phyloP scores from a whole-genome alignment of 805 yeast genomes.

The Candida germanica region DNA sequence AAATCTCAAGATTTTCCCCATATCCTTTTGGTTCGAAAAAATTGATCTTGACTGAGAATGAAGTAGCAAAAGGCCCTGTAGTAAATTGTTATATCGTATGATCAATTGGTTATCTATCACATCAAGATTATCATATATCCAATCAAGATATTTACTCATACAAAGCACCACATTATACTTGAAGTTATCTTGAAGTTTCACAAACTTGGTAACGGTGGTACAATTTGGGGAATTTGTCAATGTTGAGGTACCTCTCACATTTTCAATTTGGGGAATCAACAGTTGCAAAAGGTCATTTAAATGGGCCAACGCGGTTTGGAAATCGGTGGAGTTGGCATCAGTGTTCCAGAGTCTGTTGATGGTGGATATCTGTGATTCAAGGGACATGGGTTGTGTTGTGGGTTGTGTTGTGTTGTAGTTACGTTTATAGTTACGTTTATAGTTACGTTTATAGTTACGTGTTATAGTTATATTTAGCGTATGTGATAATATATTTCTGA shows the following conservation, averaged over 20 bases:
- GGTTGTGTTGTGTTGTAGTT: too few species aligned
- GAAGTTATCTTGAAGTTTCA: slow-evolving; percentile 49
- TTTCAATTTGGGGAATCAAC: slow-evolving; percentile 13
- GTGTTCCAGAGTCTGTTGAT: slow-evolving; percentile 1
- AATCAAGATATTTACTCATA: slow-evolving; percentile 17
- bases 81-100: slow-evolving; percentile 30
- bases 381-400: too few species aligned
- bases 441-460: too few species aligned
- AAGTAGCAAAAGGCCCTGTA: slow-evolving; percentile 59
- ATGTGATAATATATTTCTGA: too few species aligned
- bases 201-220: slow-evolving; percentile 23
- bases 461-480: too few species aligned
- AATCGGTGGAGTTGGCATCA: background rate
- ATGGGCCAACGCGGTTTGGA: slow-evolving; percentile 14
- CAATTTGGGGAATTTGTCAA: background rate
- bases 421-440: too few species aligned
- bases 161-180: slow-evolving; percentile 44
- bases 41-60: slow-evolving; percentile 54
- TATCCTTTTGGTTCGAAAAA: slow-evolving; percentile 42
- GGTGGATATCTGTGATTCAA: too few species aligned
- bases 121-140: slow-evolving; percentile 6
- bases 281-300: slow-evolving; percentile 16
- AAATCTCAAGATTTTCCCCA: slow-evolving; percentile 31
- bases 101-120: slow-evolving; percentile 5
- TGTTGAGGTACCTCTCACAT: slow-evolving; percentile 5